Conservation (phyloP, 495 filamentous ascomycete species). For the Daldinia concentrica region DNA sequence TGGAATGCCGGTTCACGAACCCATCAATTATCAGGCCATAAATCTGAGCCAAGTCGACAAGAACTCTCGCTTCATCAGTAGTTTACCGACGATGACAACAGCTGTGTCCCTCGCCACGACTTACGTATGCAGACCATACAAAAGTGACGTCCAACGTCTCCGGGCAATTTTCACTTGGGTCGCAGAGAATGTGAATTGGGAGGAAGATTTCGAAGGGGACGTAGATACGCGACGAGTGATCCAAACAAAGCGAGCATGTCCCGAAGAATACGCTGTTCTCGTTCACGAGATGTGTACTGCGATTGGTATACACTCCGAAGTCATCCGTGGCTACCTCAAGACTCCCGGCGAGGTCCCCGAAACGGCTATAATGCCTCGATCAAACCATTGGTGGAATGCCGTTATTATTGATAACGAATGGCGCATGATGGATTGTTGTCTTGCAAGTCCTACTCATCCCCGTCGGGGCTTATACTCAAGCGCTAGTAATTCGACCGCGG, state of each 20-base stretch:
- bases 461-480: constrained; percentile 78
- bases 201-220: constrained; percentile 83
- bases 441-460: constrained; percentile 91
- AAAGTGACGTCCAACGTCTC: constrained; percentile 91
- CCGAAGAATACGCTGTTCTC: constrained; percentile 89
- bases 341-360: constrained; percentile 85
- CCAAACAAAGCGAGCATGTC: constrained; percentile 81
- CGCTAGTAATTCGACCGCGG: constrained; percentile 71
- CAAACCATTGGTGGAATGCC: constrained; percentile 99
- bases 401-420: constrained; percentile 94
- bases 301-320: constrained; percentile 85
- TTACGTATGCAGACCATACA: constrained; percentile 93
- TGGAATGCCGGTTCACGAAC: constrained; percentile 81
- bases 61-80: constrained; percentile 89
- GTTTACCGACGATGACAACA: constrained; percentile 88
- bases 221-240: constrained; percentile 85
- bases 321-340: constrained; percentile 89
- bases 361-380: constrained; percentile 73
- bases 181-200: constrained; percentile 94
- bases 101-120: constrained; percentile 85
- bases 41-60: constrained; percentile 93
- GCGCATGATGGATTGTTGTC: constrained; percentile 94
- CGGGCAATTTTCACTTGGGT: constrained; percentile 98
- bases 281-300: constrained; percentile 94
- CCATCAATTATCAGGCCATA: constrained; percentile 79